Base-by-base conservation (phyloP, 805 yeast species). In the Hanseniaspora nectarophila region DNA sequence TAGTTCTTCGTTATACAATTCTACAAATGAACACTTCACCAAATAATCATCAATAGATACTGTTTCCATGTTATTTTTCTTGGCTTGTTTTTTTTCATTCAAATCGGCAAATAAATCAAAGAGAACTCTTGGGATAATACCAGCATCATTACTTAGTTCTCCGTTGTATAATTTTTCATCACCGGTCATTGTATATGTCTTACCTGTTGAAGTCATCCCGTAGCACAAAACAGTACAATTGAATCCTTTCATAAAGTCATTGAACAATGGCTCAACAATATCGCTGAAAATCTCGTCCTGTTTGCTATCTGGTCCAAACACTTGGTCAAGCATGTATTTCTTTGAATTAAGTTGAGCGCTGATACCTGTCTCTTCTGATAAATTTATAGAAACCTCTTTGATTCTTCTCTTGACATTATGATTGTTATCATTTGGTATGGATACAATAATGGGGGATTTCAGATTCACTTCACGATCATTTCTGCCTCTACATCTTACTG, bases 201-300 rank as follows among this genome's bases (percentile, higher is more conserved):
- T 87, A 24, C 95, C 95, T 0, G 95, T 84, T 1, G 95, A 92
- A 0, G 95, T 87, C 73, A 86, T 94, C 5, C 96, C 96, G 66
- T 88, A 88, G 0, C 92, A 95, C 57, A 87, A 72, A 28, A 86
- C 74, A 0, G 95, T 83, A 57, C 88, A 86, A 62, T 85, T 86
- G 62, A 81, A 83, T 20, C 90, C 94, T 49, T 73, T 68, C 54
- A 87, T 67, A 54, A 87, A 74, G 56, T 89, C 95, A 24, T 74
- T 72, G 45, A 82, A 72, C 51, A 80, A 65, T 12, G 81, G 81
- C 31, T 73, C 67, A 0, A 89, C 94, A 18, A 82, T 81, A 24
- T 76, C 76, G 21, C 80, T 77, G 58, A 81, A 88, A 1, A 88
- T 63, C 35, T 73, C 67, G 42, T 71, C 67, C 64, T 88, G 96